Evolutionary conservation across 1,139 yeast genomes (phyloP), one percentile per base, ranked within the genome.

Genomic region (Yamadazyma dendronema): DNA sequence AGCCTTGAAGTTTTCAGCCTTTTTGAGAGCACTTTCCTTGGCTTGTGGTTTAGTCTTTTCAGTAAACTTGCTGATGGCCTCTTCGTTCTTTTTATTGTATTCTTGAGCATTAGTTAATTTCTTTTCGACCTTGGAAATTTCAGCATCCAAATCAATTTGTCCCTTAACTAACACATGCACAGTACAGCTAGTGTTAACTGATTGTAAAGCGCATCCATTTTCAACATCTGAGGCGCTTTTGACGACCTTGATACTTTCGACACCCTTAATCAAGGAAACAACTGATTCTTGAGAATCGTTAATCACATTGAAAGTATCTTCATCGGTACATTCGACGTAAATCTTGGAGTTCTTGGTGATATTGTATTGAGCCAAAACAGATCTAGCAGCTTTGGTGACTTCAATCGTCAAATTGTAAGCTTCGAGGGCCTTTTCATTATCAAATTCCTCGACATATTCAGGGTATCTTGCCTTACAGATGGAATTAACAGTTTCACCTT

Each of bases 131-230:
- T 90, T 92, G 49, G 73, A 58, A 54, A 92, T 86, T 66, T 92
- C 97, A 36, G 85, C 83, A 53, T 89, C 97, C 53, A 90, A 78
- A 59, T 92, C 97, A 52, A 92, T 81, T 59, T 86, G 94, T 39
- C 97, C 97, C 74, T 88, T 88, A 42, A 92, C 97, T 59, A 92
- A 75, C 26, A 90, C 79, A 55, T 87, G 96, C 27, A 90, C 97
- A 44, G 83, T 84, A 57, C 88, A 82, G 36, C 79, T 84, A 31
- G 95, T 84, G 40, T 79, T 79, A 44, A 90, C 85, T 36, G 95
- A 78, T 50, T 81, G 82, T 49, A 88, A 77, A 31, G 94, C 96
- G 62, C 96, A 87, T 31, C 98, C 98, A 40, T 81, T 78, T 48
- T 97, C 97, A 46, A 84, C 77, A 12, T 77, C 75, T 28, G 63